Evolutionary conservation across 2,329 filamentous ascomycete species (phyloP), one percentile per base, ranked within the genome.

Genomic region (Furcasterigmium sp.): DNA sequence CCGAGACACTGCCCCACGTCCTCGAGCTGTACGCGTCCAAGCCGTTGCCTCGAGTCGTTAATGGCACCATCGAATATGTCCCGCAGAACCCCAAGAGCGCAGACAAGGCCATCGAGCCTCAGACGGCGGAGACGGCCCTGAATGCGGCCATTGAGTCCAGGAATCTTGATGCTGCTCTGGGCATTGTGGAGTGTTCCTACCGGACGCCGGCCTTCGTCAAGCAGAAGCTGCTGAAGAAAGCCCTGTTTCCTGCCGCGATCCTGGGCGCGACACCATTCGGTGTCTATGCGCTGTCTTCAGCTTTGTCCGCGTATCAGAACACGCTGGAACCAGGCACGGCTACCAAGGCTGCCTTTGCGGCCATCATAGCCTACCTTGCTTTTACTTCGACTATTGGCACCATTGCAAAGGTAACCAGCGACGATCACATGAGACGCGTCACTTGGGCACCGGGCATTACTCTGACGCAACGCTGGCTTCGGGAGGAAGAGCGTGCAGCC

Each of bases 371-470:
- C 7, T 98, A 97, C 61, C 74, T 94, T 34, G 77, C 81, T 17
- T 87, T 89, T 50, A 90, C 90, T 5, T 83, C 80, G 4, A 88
- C 84, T 9, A 78, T 97, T 42, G 93, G 91, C 3, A 68, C 93
- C 34, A 80, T 97, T 29, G 89, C 91, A 8, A 71, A 94, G 46
- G 83, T 88, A 20, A 96, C 91, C 26, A 76, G 84, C 47, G 96
- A 96, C 64, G 91, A 97, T 61, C 90, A 97, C 64, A 95, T 96
- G 87, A 84, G 85, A 56, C 81, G 93, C 17, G 89, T 97, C 5
- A 91, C 88, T 3, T 98, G 93, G 93, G 75, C 85, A 8, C 80
- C 81, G 1, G 93, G 93, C 10, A 84, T 88, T 26, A 85, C 87
- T 18, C 68, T 97, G 50, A 77, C 85, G 48, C 78, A 88, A 56